These are phyloP conservation scores for Xylariales sp. DNA, from an alignment of 2,329 filamentous ascomycete genomes.

Conservation along the genomic window DNA sequence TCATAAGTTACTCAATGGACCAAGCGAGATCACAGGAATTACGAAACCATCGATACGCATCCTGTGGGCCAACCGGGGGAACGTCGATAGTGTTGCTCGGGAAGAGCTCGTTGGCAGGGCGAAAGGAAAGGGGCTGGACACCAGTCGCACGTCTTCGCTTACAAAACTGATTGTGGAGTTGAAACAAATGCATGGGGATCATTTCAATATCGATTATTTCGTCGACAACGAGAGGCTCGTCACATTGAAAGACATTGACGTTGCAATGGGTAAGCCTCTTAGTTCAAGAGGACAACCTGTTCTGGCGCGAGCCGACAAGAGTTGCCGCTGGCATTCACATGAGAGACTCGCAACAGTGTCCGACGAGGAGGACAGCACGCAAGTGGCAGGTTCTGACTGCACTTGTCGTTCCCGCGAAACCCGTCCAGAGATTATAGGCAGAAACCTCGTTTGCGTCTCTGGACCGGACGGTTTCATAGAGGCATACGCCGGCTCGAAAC, in stretches of 20 bases:
- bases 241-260: slow-evolving; percentile 42
- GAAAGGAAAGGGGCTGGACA: slow-evolving; percentile 5
- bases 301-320: slow-evolving; percentile 7
- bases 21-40: slow-evolving; percentile 15
- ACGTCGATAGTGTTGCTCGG: slow-evolving; percentile 62
- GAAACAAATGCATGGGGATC: slow-evolving; percentile 49
- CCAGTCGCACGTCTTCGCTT: slow-evolving; percentile 14
- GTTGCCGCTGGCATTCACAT: slow-evolving; percentile 24
- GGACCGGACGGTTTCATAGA: slow-evolving; percentile 88
- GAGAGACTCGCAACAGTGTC: slow-evolving; percentile 16
- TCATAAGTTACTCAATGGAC: slow-evolving; percentile 49
- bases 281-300: not conserved
- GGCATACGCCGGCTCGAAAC: slow-evolving; percentile 74
- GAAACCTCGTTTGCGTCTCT: slow-evolving; percentile 72
- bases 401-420: slow-evolving; percentile 20
- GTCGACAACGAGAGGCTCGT: slow-evolving; percentile 79
- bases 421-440: slow-evolving; percentile 18
- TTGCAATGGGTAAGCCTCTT: slow-evolving; percentile 21
- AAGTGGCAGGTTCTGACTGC: slow-evolving; percentile 12
- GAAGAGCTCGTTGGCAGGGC: slow-evolving; percentile 39
- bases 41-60: slow-evolving; percentile 56
- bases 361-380: slow-evolving; percentile 20
- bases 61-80: slow-evolving; percentile 73
- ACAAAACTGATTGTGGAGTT: slow-evolving; percentile 55
- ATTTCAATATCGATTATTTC: slow-evolving; percentile 66